phyloP scores from a whole-genome alignment of 495 filamentous ascomycete genomes.

The Viridothelium virens region DNA sequence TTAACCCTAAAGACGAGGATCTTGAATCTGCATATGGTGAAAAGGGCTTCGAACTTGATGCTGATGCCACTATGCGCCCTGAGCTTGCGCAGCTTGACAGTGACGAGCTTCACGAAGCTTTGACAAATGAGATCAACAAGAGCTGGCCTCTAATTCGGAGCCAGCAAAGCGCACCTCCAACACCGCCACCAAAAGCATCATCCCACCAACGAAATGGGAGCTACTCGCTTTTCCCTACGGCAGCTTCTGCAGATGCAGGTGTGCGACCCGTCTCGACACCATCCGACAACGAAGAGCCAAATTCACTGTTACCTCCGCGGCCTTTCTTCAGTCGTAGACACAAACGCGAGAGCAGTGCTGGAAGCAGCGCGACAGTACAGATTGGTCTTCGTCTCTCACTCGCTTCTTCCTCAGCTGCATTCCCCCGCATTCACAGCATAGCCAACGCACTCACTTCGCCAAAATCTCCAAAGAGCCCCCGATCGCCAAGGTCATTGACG shows the following conservation, averaged over 20 bases:
- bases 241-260: conserved; percentile 5
- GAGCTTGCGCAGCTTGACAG: background rate
- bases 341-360: conserved; percentile 3
- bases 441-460: background rate
- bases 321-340: background rate
- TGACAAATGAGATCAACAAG: conserved; percentile 2
- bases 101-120: background rate
- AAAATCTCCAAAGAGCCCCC: background rate
- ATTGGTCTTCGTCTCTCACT: background rate
- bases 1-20: background rate
- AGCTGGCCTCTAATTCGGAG: background rate
- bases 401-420: background rate
- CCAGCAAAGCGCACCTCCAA: background rate
- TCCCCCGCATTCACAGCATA: background rate
- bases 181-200: background rate
- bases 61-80: background rate
- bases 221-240: conserved; percentile 9
- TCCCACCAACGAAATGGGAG: background rate
- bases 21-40: background rate
- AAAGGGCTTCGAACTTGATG: background rate
- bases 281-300: background rate
- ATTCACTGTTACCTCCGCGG: background rate
- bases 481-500: background rate
- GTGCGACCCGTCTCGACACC: background rate
- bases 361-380: conserved; percentile 5